These are phyloP conservation scores for Citrus unshiu DNA, from an alignment of 345 rosid genomes.

Conservation along the genomic window DNA sequence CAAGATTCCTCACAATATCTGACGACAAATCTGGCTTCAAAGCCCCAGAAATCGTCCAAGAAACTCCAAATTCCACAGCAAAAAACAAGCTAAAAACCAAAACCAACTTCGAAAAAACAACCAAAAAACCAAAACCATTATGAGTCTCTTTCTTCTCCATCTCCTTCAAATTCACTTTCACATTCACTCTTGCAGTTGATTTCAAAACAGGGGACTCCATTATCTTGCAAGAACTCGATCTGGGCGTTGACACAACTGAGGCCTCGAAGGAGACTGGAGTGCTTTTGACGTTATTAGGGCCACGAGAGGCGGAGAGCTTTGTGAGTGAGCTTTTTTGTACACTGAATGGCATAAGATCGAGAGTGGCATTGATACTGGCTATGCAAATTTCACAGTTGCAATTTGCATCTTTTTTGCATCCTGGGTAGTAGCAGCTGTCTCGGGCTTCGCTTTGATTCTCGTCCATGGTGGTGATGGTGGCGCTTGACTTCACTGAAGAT, in stretches of 20 bases:
- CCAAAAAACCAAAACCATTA: neutral
- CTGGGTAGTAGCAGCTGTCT: conserved; percentile 80
- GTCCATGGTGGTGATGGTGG: conserved; percentile 22
- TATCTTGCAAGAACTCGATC: conserved; percentile 29
- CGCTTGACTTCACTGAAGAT: conserved; percentile 35
- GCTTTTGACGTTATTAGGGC: conserved; percentile 21
- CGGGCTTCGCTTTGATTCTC: conserved; percentile 28
- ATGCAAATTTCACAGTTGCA: conserved; percentile 82
- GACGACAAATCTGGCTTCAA: conserved; percentile 40
- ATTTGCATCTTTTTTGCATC: conserved; percentile 82
- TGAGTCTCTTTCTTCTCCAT: conserved; percentile 18
- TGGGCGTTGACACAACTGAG: conserved; percentile 49
- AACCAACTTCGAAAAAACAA: conserved; percentile 23
- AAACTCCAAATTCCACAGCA: conserved; percentile 44
- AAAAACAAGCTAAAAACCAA: conserved; percentile 39
- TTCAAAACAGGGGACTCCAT: conserved; percentile 37
- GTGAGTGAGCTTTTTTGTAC: conserved; percentile 68
- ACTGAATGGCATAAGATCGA: conserved; percentile 79
- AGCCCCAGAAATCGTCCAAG: conserved; percentile 29
- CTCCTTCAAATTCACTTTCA: conserved; percentile 6
- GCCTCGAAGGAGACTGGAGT: conserved; percentile 61
- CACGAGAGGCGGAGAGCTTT: conserved; percentile 38
- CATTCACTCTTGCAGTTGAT: conserved; percentile 35
- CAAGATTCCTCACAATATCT: conserved; percentile 41
- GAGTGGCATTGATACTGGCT: conserved; percentile 81